Evolutionary conservation across 192 early-diverging fungal genomes (phyloP).

Genomic region (Linderina pennispora): DNA sequence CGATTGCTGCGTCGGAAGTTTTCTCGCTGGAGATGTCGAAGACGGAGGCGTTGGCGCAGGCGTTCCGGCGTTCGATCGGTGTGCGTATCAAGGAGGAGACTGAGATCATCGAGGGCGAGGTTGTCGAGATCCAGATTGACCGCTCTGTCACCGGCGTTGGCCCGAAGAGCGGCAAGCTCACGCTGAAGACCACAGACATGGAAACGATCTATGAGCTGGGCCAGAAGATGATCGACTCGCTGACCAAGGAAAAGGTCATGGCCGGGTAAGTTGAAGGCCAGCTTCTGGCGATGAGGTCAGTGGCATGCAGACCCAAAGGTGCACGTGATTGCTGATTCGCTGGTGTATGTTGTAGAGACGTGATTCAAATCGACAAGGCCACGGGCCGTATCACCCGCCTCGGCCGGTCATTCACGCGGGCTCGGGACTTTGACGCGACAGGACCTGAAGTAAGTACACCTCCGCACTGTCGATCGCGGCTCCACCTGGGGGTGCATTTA

Average conservation of each 20-base stretch:
- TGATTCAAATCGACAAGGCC: conserved; percentile 98
- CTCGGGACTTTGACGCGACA: conserved; percentile 97
- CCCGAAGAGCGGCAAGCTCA: conserved; percentile 95
- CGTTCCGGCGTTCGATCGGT: conserved; percentile 94
- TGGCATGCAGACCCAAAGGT: not conserved
- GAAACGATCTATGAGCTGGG: conserved; percentile 99
- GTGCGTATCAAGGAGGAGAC: conserved; percentile 98
- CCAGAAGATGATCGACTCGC: conserved; percentile 96
- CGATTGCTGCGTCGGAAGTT: conserved; percentile 95
- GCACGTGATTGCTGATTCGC: no score
- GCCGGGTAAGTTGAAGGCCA: conserved; percentile 59
- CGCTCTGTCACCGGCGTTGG: conserved; percentile 85
- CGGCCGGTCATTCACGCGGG: conserved; percentile 93
- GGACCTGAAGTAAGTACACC: conserved; percentile 70
- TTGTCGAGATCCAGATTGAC: conserved; percentile 98
- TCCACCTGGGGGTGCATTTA: no score
- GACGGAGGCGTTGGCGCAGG: conserved; percentile 96
- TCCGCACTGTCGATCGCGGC: not conserved
- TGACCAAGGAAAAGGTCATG: conserved; percentile 97
- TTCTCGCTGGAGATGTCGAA: conserved; percentile 99
- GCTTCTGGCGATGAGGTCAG: no score
- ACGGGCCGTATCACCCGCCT: conserved; percentile 92
- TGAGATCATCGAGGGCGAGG: conserved; percentile 97
- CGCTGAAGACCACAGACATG: conserved; percentile 99
- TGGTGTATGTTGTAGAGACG: conserved; percentile 61